Base-by-base conservation (phyloP, 306 rosid genomes). In the Comarum palustre region DNA sequence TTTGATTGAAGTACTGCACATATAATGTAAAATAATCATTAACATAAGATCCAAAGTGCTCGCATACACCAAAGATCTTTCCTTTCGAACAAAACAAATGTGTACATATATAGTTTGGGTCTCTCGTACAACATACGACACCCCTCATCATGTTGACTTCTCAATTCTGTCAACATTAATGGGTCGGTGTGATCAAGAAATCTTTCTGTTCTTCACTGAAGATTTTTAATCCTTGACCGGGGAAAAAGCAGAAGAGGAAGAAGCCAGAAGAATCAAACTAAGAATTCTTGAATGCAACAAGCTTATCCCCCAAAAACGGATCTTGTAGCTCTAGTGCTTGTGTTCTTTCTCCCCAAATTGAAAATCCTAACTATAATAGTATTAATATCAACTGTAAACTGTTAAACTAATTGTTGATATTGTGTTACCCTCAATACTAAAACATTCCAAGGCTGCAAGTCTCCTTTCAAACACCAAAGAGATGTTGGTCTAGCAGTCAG, bases 1-100 rank as follows among this genome's bases (percentile, higher is more conserved):
- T 95, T 83, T 95, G 99, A 87, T 95, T 95, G 82, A 95, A 95
- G 87, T 88, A 95, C 99, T 95, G 96, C 92, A 90, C 66, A 73
- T 48, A 62, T 43, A 76, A 64, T 80, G 79, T 42, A 63, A 69
- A 80, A 86, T 69, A 38, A 73, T 72, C 61, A 74, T 74, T 71
- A 77, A 55, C 67, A 43, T 17, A 39, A 39, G 32, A 39, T 72
- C 67, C 41, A 42, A n/a, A 27, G 13, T 17, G 14, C 42, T 19
- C 4, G 14, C 3, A 41, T 17, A 57, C 41, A 71, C 62, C 48
- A 71, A 19, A 41, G 25, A 71, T 22, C 45, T 71, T 32, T 57
- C 24, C 17, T 24, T 38, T 34, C 15, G 10, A 41, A 55, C 11
- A 38, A 25, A 63, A 55, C 27, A 55, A 24, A 13, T n/a, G 20